Conservation (phyloP, 2,329 filamentous ascomycete genomes). For the Cytospora schulzeri region DNA sequence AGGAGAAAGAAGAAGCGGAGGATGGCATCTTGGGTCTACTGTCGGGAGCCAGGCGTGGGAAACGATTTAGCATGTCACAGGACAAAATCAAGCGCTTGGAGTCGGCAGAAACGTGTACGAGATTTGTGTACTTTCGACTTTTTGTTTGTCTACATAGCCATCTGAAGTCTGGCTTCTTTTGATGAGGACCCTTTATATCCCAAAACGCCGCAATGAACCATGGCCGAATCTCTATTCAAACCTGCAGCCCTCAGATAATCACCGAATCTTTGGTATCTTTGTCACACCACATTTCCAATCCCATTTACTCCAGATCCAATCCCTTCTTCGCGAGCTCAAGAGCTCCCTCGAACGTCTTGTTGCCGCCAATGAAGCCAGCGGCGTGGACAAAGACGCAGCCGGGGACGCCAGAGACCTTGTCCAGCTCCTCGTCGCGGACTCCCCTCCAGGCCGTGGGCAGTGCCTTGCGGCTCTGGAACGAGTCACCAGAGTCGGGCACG, state of each 20-base stretch:
- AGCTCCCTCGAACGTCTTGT: slow-evolving; percentile 86
- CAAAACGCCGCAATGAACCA: neutral
- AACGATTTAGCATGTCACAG: neutral
- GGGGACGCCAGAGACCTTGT: slow-evolving; percentile 66
- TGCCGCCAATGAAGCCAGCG: slow-evolving; percentile 93
- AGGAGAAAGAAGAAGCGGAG: neutral
- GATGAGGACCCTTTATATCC: neutral
- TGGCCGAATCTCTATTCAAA: neutral
- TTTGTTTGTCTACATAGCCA: neutral
- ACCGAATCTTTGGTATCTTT: neutral
- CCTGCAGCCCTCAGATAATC: neutral
- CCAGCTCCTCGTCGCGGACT: slow-evolving; percentile 82
- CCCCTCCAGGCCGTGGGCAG: slow-evolving; percentile 92
- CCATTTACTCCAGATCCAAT: slow-evolving; percentile 45
- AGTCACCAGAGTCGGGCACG: slow-evolving; percentile 81
- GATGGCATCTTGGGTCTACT: neutral
- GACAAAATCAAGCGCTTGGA: neutral
- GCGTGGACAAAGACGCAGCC: slow-evolving; percentile 93
- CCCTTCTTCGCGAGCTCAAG: slow-evolving; percentile 83
- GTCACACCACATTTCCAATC: neutral
- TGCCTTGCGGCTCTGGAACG: slow-evolving; percentile 89
- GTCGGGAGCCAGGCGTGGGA: neutral
- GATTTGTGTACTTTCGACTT: neutral
- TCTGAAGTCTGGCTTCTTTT: neutral
- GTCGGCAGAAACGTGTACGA: neutral